Evolutionary conservation across 2,329 filamentous ascomycete species (phyloP).

Genomic region (Acephala macrosclerotiorum): DNA sequence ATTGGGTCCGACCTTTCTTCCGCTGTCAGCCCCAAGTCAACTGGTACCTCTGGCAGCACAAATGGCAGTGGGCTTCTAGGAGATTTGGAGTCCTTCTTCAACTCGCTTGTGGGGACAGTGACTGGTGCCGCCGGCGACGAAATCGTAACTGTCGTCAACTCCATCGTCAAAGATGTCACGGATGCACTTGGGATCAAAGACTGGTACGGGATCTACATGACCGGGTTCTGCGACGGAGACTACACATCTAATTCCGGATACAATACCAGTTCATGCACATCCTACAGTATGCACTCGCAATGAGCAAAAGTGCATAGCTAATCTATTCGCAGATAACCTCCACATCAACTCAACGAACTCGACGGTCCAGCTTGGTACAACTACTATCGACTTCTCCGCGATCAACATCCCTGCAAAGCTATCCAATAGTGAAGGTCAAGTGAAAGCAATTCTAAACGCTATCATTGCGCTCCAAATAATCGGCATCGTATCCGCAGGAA

Average conservation of each 20-base stretch:
- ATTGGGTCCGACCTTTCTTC: conserved; percentile 12
- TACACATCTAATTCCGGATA: conserved; percentile 19
- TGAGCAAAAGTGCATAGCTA: not conserved
- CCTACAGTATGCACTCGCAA: conserved; percentile 22
- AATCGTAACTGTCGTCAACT: conserved; percentile 18
- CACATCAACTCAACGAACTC: conserved; percentile 21
- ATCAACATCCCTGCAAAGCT: conserved; percentile 31
- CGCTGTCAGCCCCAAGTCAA: conserved; percentile 10
- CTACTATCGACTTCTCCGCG: conserved; percentile 31
- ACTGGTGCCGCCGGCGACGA: conserved; percentile 19
- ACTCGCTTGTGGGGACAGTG: conserved; percentile 16
- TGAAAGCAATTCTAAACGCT: conserved; percentile 16
- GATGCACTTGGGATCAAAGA: conserved; percentile 27
- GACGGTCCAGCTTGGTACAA: conserved; percentile 27
- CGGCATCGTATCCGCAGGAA: conserved; percentile 22
- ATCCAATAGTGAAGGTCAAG: not conserved
- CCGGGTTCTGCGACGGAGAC: conserved; percentile 24
- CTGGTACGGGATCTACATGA: conserved; percentile 31
- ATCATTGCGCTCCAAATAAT: conserved; percentile 30
- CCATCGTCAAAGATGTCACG: conserved; percentile 17
- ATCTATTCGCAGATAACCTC: conserved; percentile 11
- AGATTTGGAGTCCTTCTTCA: conserved; percentile 18
- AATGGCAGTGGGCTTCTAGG: conserved; percentile 9
- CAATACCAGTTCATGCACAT: conserved; percentile 15
- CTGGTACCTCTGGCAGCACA: conserved; percentile 2